phyloP scores from a whole-genome alignment of 805 yeast genomes.

The Myxozyma melibiosi region DNA sequence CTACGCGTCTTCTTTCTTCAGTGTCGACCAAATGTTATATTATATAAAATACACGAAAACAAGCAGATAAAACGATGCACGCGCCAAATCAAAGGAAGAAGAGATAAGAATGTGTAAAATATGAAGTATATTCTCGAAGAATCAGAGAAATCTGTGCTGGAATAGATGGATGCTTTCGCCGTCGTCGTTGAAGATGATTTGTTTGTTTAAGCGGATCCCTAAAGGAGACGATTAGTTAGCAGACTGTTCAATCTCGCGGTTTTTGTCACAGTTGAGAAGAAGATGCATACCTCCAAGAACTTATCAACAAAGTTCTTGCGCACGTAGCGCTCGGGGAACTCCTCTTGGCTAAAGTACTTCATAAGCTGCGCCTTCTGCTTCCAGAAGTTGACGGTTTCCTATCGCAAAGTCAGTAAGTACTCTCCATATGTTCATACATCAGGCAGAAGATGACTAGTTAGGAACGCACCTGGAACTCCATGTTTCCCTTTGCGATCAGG shows the following conservation, averaged over 20 bases:
- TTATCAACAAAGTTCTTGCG: slow-evolving; percentile 68
- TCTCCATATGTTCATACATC: not conserved
- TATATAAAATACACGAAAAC: too few species aligned
- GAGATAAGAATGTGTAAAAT: too few species aligned
- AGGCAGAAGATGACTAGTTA: not conserved
- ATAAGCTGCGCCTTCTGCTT: slow-evolving; percentile 83
- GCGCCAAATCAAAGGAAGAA: too few species aligned
- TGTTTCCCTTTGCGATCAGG: slow-evolving; percentile 77
- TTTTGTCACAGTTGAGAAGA: too few species aligned
- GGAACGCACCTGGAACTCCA: slow-evolving; percentile 67
- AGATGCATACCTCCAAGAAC: slow-evolving; percentile 63
- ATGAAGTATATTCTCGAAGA: too few species aligned
- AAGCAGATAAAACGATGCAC: too few species aligned
- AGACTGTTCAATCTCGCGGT: not conserved
- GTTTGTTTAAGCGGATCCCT: slow-evolving; percentile 29
- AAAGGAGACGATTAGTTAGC: not conserved
- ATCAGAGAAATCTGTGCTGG: too few species aligned
- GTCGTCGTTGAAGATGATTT: too few species aligned
- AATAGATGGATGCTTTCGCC: too few species aligned
- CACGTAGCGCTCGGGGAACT: slow-evolving; percentile 55
- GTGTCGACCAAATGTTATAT: too few species aligned
- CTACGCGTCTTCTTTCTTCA: too few species aligned
- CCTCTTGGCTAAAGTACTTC: slow-evolving; percentile 75
- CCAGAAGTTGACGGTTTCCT: slow-evolving; percentile 83
- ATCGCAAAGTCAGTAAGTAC: not conserved